phyloP scores from a whole-genome alignment of 345 rosid species.

The Gossypium australe region DNA sequence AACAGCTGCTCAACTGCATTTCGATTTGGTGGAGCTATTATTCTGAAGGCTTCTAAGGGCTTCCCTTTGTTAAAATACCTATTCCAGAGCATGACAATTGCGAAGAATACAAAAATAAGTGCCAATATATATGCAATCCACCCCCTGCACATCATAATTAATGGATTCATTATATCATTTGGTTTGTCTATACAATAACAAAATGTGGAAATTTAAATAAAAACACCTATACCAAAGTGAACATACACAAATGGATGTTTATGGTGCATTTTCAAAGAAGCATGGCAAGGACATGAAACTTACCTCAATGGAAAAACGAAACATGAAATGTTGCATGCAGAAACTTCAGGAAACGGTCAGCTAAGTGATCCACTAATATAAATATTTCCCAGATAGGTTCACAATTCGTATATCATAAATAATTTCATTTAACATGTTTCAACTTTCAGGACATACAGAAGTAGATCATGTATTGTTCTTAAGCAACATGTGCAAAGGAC shows the following conservation, averaged over 20 bases:
- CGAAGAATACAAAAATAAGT: conserved; percentile 36
- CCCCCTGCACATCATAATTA: conserved; percentile 43
- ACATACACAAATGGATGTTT: neutral
- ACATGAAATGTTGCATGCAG: neutral
- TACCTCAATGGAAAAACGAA: neutral
- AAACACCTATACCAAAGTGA: neutral
- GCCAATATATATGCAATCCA: conserved; percentile 69
- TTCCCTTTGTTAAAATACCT: conserved; percentile 46
- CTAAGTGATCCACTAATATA: neutral
- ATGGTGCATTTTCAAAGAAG: neutral
- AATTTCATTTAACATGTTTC: neutral
- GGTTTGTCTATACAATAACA: neutral
- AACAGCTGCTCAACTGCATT: conserved; percentile 92
- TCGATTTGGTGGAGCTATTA: conserved; percentile 59
- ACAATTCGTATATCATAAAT: neutral
- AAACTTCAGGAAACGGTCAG: neutral
- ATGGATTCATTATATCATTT: conserved; percentile 7
- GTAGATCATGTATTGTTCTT: neutral
- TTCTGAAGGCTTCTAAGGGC: conserved; percentile 54
- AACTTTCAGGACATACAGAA: conserved; percentile 1
- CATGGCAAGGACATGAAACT: neutral
- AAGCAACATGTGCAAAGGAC: conserved; percentile 5
- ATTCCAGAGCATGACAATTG: conserved; percentile 63
- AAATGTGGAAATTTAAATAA: conserved; percentile 5
- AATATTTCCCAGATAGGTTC: neutral